Conservation (phyloP, 2,329 filamentous ascomycete species). For the Hysterium pulicare region DNA sequence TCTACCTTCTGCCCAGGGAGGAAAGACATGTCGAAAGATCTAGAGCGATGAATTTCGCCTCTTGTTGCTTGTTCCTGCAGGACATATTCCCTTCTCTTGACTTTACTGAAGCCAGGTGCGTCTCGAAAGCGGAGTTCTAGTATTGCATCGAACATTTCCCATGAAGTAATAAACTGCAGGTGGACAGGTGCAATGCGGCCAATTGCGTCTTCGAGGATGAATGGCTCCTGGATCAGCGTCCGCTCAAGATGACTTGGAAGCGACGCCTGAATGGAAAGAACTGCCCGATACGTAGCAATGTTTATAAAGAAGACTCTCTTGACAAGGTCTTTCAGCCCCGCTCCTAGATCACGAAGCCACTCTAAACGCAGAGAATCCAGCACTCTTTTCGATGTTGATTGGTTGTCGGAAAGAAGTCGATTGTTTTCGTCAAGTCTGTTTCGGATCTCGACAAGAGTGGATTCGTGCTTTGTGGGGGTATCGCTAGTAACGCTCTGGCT, state of each 20-base stretch:
- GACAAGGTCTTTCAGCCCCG: constrained; percentile 10
- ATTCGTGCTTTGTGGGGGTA: too few species aligned
- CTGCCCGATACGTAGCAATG: constrained; percentile 8
- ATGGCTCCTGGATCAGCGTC: constrained; percentile 11
- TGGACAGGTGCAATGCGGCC: constrained; percentile 15
- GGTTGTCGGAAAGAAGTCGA: too few species aligned
- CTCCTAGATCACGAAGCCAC: constrained; percentile 9
- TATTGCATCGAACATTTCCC: constrained; percentile 14
- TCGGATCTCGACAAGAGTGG: too few species aligned
- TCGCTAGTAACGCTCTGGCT: too few species aligned
- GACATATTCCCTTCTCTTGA: constrained; percentile 10
- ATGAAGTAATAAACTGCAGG: constrained; percentile 13
- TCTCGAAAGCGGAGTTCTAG: constrained; percentile 13
- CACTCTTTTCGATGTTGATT: too few species aligned
- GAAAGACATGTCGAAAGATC: constrained; percentile 7
- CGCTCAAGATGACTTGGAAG: constrained; percentile 8
- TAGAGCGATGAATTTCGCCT: constrained; percentile 6
- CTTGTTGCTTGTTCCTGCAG: constrained; percentile 11
- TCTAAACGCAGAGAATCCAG: too few species aligned
- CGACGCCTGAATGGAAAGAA: constrained; percentile 7
- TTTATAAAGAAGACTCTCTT: constrained; percentile 4
- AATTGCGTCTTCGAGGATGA: constrained; percentile 15
- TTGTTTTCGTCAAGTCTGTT: too few species aligned
- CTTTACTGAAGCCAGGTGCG: constrained; percentile 9
- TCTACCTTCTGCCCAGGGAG: constrained; percentile 13